Conservation (phyloP, 2,329 filamentous ascomycete genomes). For the Ascochyta viciae-villosae region DNA sequence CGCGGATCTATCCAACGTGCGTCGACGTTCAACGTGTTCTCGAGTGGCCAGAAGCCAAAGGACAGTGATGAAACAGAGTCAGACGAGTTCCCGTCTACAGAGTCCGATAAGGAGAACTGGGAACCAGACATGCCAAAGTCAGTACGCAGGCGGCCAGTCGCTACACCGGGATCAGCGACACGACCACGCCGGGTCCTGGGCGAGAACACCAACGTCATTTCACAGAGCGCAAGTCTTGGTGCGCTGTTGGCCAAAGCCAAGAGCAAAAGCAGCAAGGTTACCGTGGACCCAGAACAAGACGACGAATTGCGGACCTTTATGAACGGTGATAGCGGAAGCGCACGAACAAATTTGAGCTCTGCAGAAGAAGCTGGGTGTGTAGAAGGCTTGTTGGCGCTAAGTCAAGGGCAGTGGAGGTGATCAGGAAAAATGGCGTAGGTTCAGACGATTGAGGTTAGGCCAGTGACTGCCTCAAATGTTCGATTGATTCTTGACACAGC, state of each 20-base stretch:
- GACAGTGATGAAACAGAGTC: slow-evolving; percentile 46
- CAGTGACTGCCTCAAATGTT: not conserved
- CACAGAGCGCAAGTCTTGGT: slow-evolving; percentile 48
- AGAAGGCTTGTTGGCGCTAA: slow-evolving; percentile 85
- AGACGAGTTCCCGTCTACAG: slow-evolving; percentile 63
- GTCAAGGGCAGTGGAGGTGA: slow-evolving; percentile 84
- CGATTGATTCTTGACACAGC: slow-evolving; percentile 10
- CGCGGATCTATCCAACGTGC: slow-evolving; percentile 45
- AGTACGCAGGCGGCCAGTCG: slow-evolving; percentile 38
- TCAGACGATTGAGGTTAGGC: not conserved
- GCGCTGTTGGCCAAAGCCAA: slow-evolving; percentile 44
- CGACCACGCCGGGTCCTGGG: slow-evolving; percentile 53
- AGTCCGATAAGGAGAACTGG: slow-evolving; percentile 98
- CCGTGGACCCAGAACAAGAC: slow-evolving; percentile 58
- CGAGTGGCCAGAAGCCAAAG: slow-evolving; percentile 35
- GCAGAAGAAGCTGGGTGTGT: slow-evolving; percentile 82
- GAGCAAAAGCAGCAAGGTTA: slow-evolving; percentile 37
- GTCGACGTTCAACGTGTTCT: slow-evolving; percentile 47
- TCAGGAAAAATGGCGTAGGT: not conserved
- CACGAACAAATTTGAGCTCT: slow-evolving; percentile 61
- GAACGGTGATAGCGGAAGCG: slow-evolving; percentile 64
- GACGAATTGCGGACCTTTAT: slow-evolving; percentile 78
- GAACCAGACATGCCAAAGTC: slow-evolving; percentile 52
- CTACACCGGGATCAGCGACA: slow-evolving; percentile 43
- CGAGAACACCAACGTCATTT: slow-evolving; percentile 54